Percentiles rank a stretch among this genome's conserved stretches.
Conservation (phyloP, 805 yeast species). For the Schizosaccharomyces japonicus region DNA sequence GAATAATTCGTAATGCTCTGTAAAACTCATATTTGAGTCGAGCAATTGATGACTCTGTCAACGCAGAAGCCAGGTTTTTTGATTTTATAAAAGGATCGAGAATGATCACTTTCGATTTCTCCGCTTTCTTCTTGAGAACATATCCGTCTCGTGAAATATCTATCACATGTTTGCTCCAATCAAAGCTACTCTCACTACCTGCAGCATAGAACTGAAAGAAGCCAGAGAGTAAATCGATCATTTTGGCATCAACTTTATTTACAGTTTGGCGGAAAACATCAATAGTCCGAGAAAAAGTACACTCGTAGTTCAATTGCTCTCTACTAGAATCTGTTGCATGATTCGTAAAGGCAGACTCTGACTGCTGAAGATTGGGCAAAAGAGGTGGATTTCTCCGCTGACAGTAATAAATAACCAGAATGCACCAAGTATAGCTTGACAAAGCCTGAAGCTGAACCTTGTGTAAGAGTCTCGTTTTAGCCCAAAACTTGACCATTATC, state of each 20-base stretch:
- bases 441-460: neutral
- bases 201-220: neutral
- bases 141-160: neutral
- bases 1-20: neutral
- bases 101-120: neutral
- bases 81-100: neutral
- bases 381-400: neutral
- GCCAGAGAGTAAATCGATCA: neutral
- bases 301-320: neutral
- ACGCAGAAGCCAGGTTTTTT: neutral
- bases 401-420: neutral
- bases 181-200: neutral
- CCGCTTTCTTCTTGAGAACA: neutral
- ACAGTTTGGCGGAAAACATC: neutral
- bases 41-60: neutral
- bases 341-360: neutral
- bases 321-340: neutral
- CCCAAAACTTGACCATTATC: neutral
- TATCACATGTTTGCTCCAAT: neutral
- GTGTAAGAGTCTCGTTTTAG: neutral
- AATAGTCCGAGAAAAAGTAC: neutral
- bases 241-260: neutral
- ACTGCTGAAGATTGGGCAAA: neutral
- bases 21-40: neutral
- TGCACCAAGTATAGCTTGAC: slow-evolving; percentile 1